Base-by-base conservation (phyloP, 352 stramenopile species). In the Vaucheria bursata region DNA sequence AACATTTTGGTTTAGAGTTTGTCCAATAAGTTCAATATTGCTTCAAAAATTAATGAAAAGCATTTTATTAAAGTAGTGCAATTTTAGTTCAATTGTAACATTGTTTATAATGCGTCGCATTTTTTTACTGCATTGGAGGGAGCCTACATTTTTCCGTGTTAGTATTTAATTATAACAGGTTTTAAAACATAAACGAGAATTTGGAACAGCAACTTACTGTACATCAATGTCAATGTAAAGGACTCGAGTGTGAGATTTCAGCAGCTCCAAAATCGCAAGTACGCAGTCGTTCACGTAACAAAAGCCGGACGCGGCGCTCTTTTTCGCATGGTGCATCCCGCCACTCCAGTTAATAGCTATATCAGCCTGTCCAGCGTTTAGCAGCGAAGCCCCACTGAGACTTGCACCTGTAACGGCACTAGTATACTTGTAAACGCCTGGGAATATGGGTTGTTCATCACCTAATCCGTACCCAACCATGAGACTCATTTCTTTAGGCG, bases 161-260 rank as follows among this genome's bases (percentile, higher is more conserved):
- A n/a, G n/a, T n/a, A n/a, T n/a, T n/a, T n/a, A n/a, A n/a, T n/a
- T n/a, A n/a, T n/a, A n/a, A n/a, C n/a, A n/a, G n/a, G n/a, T n/a
- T n/a, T n/a, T n/a, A n/a, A n/a, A n/a, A n/a, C n/a, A n/a, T n/a
- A n/a, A n/a, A n/a, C n/a, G n/a, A n/a, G n/a, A n/a, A n/a, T n/a
- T n/a, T n/a, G n/a, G n/a, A n/a, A n/a, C n/a, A n/a, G n/a, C n/a
- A n/a, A 72, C 65, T 72, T 40, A 72, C 65, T 99, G 96, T 81
- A 99, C 97, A 84, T 99, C 96, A 88, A 99, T 99, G 86, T 99
- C 96, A 77, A 99, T 98, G 86, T 99, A 99, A 32, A 99, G 87
- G 33, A 99, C 95, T 73, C 96, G 90, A 76, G 96, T 88, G 84
- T 98, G 93, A 69, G 88, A 90, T 86, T 99, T 99, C 29, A 99